Conservation (phyloP, 345 rosid genomes). For the Citrus hindsii region DNA sequence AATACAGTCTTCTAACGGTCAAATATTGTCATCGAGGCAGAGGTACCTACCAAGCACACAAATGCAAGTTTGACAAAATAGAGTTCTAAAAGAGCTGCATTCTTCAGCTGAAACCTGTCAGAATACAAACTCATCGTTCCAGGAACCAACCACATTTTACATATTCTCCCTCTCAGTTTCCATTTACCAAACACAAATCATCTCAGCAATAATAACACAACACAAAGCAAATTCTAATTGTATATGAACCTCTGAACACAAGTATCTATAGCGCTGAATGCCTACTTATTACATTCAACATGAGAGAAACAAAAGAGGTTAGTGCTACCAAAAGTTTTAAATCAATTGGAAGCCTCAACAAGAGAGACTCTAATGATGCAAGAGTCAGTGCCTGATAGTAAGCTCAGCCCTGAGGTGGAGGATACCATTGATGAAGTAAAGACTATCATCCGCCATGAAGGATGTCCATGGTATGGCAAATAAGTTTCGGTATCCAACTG, state of each 20-base stretch:
- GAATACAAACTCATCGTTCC: neutral
- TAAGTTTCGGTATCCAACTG: slow-evolving; percentile 94
- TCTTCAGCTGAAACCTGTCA: neutral
- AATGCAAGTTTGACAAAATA: too few species aligned
- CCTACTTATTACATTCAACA: slow-evolving; percentile 18
- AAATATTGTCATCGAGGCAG: too few species aligned
- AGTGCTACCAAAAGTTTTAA: slow-evolving; percentile 15
- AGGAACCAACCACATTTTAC: slow-evolving; percentile 12
- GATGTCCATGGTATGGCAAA: slow-evolving; percentile 77
- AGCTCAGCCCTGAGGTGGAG: slow-evolving; percentile 98
- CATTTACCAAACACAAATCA: neutral
- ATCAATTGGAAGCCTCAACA: neutral
- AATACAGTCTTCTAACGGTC: too few species aligned
- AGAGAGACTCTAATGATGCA: neutral
- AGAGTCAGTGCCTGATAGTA: slow-evolving; percentile 66
- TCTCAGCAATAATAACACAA: neutral
- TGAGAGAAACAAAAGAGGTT: slow-evolving; percentile 4
- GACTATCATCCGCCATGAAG: slow-evolving; percentile 82
- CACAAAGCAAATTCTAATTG: neutral
- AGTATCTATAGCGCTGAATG: neutral
- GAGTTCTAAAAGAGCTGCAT: neutral
- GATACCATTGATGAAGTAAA: slow-evolving; percentile 74
- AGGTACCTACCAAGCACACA: too few species aligned
- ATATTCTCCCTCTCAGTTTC: slow-evolving; percentile 2
- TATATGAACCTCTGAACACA: slow-evolving; percentile 9